These are phyloP conservation scores for Volvariella volvacea DNA, from an alignment of 1,284 basidiomycete genomes.

Conservation along the genomic window DNA sequence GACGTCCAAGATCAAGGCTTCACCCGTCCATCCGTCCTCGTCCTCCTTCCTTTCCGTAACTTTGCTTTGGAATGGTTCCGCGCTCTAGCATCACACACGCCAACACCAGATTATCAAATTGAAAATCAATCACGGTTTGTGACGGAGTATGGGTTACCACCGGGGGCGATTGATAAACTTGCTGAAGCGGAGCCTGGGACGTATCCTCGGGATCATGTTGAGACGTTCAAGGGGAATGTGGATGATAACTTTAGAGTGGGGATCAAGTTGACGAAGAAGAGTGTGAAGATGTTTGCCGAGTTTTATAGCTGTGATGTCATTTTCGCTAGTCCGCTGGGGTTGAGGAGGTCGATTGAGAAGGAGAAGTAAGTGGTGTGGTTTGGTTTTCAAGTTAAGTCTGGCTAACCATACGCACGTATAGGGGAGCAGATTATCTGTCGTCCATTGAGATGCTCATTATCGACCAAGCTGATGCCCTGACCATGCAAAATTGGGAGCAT, in stretches of 20 bases:
- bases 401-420: conserved; percentile 19
- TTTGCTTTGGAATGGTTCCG: conserved; percentile 77
- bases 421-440: conserved; percentile 84
- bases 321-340: conserved; percentile 87
- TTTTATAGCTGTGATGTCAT: conserved; percentile 92
- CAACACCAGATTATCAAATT: conserved; percentile 62
- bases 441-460: conserved; percentile 92
- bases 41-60: conserved; percentile 91
- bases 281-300: conserved; percentile 79
- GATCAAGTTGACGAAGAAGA: conserved; percentile 84
- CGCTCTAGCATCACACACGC: conserved; percentile 64
- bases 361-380: conserved; percentile 59
- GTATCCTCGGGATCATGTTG: conserved; percentile 87
- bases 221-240: conserved; percentile 94
- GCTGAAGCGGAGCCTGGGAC: conserved; percentile 63
- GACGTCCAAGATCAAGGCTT: conserved; percentile 96
- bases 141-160: conserved; percentile 78
- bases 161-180: conserved; percentile 80
- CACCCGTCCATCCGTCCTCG: conserved; percentile 89
- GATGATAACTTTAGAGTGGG: conserved; percentile 95
- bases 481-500: conserved; percentile 99
- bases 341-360: conserved; percentile 91
- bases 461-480: conserved; percentile 89
- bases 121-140: conserved; percentile 85
- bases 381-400: conserved; percentile 3